A percentile compares a stretch with the other conserved stretches of the same genome.
These are phyloP conservation scores for Pyrenochaeta sp. DNA, from an alignment of 2,329 filamentous ascomycete genomes.

Conservation along the genomic window DNA sequence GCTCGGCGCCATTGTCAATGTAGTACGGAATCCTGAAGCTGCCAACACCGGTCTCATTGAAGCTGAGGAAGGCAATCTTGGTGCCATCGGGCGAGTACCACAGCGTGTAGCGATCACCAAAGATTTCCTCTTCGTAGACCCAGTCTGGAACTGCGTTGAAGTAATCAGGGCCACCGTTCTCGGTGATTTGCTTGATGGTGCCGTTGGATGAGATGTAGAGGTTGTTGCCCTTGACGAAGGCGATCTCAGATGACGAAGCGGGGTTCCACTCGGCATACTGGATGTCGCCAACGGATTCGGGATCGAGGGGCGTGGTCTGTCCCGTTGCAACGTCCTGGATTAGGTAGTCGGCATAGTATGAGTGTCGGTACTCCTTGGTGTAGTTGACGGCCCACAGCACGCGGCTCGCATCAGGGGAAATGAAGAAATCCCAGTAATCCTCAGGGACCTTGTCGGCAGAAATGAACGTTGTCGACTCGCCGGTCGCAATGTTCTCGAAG, in stretches of 20 bases:
- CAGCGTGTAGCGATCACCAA: conserved; percentile 59
- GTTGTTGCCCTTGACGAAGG: conserved; percentile 73
- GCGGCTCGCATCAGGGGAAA: conserved; percentile 66
- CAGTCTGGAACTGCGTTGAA: conserved; percentile 72
- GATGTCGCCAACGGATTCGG: conserved; percentile 69
- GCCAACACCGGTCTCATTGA: conserved; percentile 72
- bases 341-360: conserved; percentile 73
- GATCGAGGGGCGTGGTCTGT: conserved; percentile 62
- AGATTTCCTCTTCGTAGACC: conserved; percentile 69
- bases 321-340: conserved; percentile 69
- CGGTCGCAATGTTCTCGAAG: conserved; percentile 69
- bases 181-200: conserved; percentile 65
- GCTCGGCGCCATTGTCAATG: conserved; percentile 64
- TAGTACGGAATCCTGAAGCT: conserved; percentile 74
- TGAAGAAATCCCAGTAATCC: conserved; percentile 66
- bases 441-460: conserved; percentile 65
- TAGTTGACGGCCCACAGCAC: conserved; percentile 71
- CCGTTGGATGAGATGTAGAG: conserved; percentile 67
- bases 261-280: conserved; percentile 73
- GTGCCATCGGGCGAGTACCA: conserved; percentile 67
- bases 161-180: conserved; percentile 66
- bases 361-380: conserved; percentile 74
- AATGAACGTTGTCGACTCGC: conserved; percentile 65
- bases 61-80: conserved; percentile 64
- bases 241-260: conserved; percentile 63